Evolutionary conservation across 148 eudicot genomes (phyloP), one percentile per base, ranked within the genome.

Genomic region (Mesembryanthemum crystallinum): DNA sequence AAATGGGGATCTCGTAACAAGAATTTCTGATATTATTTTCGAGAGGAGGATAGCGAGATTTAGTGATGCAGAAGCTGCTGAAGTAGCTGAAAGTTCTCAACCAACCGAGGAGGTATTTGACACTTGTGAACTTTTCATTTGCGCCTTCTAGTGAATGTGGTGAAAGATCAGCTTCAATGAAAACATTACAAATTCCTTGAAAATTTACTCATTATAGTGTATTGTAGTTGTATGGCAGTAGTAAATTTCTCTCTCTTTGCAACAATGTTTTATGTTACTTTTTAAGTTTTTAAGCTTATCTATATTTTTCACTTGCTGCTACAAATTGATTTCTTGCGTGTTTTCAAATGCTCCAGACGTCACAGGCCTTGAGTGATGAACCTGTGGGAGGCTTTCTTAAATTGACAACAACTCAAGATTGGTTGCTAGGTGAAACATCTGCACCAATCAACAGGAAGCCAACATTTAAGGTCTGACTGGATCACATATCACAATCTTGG

Each of bases 361-460:
- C 68, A 42, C 79, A 88, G 93, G 74, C 57, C 29, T 45, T 51
- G 66, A 67, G 49, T 39, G 88, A 88, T 80, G 96, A 92, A 79
- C 73, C 81, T n/a, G 91, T 87, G 52, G 96, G 89, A 79, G 98
- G 98, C 67, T 92, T 90, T 80, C 80, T 94, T 57, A 92, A 94
- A 73, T 80, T 94, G 85, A 86, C 87, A 21, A 75, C 68, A 74
- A 92, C 97, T 60, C 89, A 76, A 78, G 97, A 90, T 52, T 94
- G 98, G 98, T 76, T 94, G 77, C 55, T 80, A 47, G 98, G 98
- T 25, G 97, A 89, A 77, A 81, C 86, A 63, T 69, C 89, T 7
- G 88, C 91, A 63, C 98, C 98, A 30, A 65, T 86, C 67, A 94
- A 94, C 73, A 85, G 80, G 88, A 94, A 92, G 85, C 70, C 78